Conservation (phyloP, 1,284 basidiomycete genomes). For the Golubevia sp. region DNA sequence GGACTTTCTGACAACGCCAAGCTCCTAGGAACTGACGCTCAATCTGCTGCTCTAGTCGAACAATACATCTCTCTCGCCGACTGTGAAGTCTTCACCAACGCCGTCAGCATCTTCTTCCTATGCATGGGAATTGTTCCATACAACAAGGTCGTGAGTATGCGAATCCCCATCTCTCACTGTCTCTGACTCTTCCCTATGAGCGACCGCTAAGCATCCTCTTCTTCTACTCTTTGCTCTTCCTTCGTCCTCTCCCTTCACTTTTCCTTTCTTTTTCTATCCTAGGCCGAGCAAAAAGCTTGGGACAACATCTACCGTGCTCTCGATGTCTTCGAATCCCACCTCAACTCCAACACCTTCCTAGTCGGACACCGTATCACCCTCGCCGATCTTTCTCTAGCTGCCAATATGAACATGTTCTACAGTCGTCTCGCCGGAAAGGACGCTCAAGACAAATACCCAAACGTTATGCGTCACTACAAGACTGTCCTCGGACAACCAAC, state of each 20-base stretch:
- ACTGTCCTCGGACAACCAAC: constrained; percentile 73
- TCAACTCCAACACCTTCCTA: constrained; percentile 82
- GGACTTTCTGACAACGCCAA: constrained; percentile 71
- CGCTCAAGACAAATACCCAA: constrained; percentile 65
- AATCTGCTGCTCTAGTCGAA: constrained; percentile 68
- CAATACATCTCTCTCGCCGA: constrained; percentile 74
- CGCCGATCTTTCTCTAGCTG: constrained; percentile 79
- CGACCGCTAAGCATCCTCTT: constrained; percentile 65
- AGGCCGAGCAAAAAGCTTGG: constrained; percentile 67
- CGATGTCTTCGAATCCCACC: constrained; percentile 74
- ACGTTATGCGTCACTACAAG: constrained; percentile 76
- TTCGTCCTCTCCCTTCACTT: constrained; percentile 7
- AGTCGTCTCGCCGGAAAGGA: constrained; percentile 27
- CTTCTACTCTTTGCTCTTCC: constrained; percentile 68
- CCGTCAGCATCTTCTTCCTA: constrained; percentile 31
- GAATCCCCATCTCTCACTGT: not conserved
- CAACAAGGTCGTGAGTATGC: constrained; percentile 59
- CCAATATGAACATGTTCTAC: constrained; percentile 27
- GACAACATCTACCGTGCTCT: constrained; percentile 65
- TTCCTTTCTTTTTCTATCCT: constrained; percentile 7
- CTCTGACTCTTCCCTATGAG: constrained; percentile 51
- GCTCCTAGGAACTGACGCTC: constrained; percentile 69
- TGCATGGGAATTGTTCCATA: constrained; percentile 43
- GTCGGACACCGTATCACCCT: constrained; percentile 92
- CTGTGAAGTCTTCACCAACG: constrained; percentile 64